phyloP scores from a whole-genome alignment of 768 basidiomycete species.

The Strobilomyces confusus region DNA sequence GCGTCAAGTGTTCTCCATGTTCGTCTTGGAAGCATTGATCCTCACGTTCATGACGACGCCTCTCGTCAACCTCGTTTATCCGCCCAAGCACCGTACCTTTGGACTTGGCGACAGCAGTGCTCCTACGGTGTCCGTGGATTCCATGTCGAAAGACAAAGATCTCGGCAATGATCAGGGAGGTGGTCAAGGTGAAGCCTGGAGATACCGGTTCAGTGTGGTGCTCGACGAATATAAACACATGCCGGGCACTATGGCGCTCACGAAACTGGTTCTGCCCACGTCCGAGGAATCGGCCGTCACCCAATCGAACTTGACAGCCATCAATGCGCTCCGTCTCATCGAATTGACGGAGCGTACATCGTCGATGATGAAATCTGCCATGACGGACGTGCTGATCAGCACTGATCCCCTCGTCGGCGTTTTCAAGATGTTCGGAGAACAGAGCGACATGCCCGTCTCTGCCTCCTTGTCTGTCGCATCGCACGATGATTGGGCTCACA shows the following conservation, averaged over 20 bases:
- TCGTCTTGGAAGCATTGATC: conserved; percentile 79
- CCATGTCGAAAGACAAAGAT: not conserved
- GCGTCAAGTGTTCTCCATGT: conserved; percentile 87
- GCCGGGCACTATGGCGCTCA: conserved; percentile 84
- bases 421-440: conserved; percentile 72
- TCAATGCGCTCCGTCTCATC: conserved; percentile 83
- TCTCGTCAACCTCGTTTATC: conserved; percentile 64
- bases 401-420: conserved; percentile 71
- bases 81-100: conserved; percentile 54
- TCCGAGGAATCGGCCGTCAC: not conserved
- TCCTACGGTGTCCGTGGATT: not conserved
- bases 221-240: conserved; percentile 88
- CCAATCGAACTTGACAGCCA: conserved; percentile 11
- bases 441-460: conserved; percentile 63
- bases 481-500: conserved; percentile 66
- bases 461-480: conserved; percentile 72
- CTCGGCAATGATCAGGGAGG: not conserved
- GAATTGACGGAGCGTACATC: conserved; percentile 88
- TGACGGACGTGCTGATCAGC: conserved; percentile 62
- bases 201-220: conserved; percentile 69
- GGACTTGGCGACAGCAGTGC: conserved; percentile 21
- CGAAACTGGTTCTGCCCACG: conserved; percentile 66
- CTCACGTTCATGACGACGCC: conserved; percentile 90
- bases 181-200: conserved; percentile 14
- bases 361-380: conserved; percentile 78